Evolutionary conservation across 2,329 filamentous ascomycete genomes (phyloP), one percentile per base, ranked within the genome.

Genomic region (Emergomyces orientalis): DNA sequence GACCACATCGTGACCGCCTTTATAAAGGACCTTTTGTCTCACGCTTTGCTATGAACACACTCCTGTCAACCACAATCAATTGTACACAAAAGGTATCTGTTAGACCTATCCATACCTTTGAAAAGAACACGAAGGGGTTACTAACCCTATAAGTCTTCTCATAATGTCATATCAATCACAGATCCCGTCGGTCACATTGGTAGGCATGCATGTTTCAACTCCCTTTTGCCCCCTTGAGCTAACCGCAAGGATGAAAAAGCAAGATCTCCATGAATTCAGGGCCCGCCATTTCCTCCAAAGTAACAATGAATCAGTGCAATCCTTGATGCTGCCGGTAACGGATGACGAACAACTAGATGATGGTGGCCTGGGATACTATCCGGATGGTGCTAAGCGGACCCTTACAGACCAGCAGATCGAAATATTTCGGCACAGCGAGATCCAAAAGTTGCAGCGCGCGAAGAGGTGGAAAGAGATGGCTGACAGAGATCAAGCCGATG

Each of bases 391-490:
- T 65, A 94, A 94, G 73, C 88, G 93, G 49, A 96, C 91, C 22
- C 80, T 97, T 69, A 97, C 92, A 11, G 90, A 97, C 71, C 89
- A 91, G 69, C 90, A 97, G 78, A 90, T 97, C 68, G 85, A 85
- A 61, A 93, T 96, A 65, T 97, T 97, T 73, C 84, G 92, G 65
- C 90, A 95, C 72, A 93, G 89, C 1, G 93, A 97, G 74, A 83
- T 96, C 27, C 87, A 94, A 71, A 77, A 84, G 14, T 78, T 96
- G 47, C 78, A 89, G 32, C 84, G 84, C 65, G 78, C 81, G 64
- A 73, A 71, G 61, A 71, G 77, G 65, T 64, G 75, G 13, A 65
- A 77, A 59, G 66, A 71, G n/a, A 68, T 69, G 25, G 56, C 37
- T 43, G 37, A 45, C 14, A 27, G 25, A 30, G 56, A 45, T n/a